Evolutionary conservation across 176 grass and related monocot genomes (phyloP).

Genomic region (Oryza brachyantha): DNA sequence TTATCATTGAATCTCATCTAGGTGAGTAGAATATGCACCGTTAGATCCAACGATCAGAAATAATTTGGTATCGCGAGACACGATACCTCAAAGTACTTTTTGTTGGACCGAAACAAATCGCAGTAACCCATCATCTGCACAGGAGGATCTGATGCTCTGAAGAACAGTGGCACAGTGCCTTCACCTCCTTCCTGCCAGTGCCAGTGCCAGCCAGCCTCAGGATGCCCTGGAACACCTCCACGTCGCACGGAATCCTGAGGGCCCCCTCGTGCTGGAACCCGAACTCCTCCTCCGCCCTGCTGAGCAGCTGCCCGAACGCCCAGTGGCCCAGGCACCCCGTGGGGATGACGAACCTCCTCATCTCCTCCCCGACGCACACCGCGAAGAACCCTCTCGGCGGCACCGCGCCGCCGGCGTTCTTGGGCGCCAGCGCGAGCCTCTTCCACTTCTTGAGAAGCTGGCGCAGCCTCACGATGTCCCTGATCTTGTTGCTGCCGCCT

Average conservation of each 20-base stretch:
- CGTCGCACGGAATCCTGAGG: conserved; percentile 65
- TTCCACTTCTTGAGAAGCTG: conserved; percentile 63
- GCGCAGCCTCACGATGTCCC: conserved; percentile 47
- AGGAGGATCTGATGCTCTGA: conserved; percentile 37
- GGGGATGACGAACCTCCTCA: conserved; percentile 76
- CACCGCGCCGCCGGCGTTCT: background rate
- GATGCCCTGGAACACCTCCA: conserved; percentile 58
- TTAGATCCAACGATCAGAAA: too few species aligned
- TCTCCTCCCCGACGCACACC: conserved; percentile 66
- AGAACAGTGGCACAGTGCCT: conserved; percentile 14
- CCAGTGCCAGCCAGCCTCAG: conserved; percentile 52
- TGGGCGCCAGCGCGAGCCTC: conserved; percentile 40
- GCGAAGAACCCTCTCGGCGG: conserved; percentile 63
- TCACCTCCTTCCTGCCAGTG: conserved; percentile 47
- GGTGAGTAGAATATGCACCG: too few species aligned
- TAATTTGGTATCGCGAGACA: too few species aligned
- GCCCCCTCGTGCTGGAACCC: conserved; percentile 66
- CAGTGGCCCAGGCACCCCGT: conserved; percentile 64
- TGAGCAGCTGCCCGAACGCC: conserved; percentile 62
- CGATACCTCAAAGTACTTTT: too few species aligned
- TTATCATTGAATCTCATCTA: too few species aligned
- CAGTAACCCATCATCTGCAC: conserved; percentile 41
- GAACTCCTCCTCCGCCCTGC: conserved; percentile 73
- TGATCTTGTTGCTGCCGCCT: conserved; percentile 55
- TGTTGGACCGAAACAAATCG: too few species aligned